Conservation (phyloP, 768 basidiomycete genomes). For the Cyclocybe cylindracea region DNA sequence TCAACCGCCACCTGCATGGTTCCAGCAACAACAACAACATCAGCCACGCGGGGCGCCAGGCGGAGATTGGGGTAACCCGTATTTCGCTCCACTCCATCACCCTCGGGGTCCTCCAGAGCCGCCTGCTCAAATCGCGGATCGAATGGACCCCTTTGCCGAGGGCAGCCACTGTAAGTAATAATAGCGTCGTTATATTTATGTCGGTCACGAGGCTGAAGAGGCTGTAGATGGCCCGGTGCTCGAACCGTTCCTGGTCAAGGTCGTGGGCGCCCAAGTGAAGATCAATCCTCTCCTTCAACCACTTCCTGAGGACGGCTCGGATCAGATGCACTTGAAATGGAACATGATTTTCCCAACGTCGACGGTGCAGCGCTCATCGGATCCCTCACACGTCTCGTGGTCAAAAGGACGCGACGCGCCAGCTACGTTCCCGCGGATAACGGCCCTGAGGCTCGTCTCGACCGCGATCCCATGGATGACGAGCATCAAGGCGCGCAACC, state of each 20-base stretch:
- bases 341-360: slow-evolving; percentile 72
- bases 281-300: slow-evolving; percentile 68
- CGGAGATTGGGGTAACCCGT: not conserved
- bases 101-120: slow-evolving; percentile 17
- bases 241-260: slow-evolving; percentile 53
- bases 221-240: slow-evolving; percentile 69
- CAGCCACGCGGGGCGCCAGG: not conserved
- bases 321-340: slow-evolving; percentile 58
- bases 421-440: slow-evolving; percentile 64
- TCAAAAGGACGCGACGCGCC: slow-evolving; percentile 64
- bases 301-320: slow-evolving; percentile 35
- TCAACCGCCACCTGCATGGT: not conserved
- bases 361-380: slow-evolving; percentile 64
- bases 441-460: slow-evolving; percentile 54
- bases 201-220: slow-evolving; percentile 3
- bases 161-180: slow-evolving; percentile 34
- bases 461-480: slow-evolving; percentile 73
- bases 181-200: not conserved
- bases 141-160: slow-evolving; percentile 29
- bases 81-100: not conserved
- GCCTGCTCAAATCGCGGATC: slow-evolving; percentile 21
- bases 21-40: not conserved
- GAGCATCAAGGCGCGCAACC: slow-evolving; percentile 58
- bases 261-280: slow-evolving; percentile 46
- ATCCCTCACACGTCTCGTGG: slow-evolving; percentile 64